These are phyloP conservation scores for Colletotrichum tamarilloi DNA, from an alignment of 2,329 filamentous ascomycete species.

Conservation along the genomic window DNA sequence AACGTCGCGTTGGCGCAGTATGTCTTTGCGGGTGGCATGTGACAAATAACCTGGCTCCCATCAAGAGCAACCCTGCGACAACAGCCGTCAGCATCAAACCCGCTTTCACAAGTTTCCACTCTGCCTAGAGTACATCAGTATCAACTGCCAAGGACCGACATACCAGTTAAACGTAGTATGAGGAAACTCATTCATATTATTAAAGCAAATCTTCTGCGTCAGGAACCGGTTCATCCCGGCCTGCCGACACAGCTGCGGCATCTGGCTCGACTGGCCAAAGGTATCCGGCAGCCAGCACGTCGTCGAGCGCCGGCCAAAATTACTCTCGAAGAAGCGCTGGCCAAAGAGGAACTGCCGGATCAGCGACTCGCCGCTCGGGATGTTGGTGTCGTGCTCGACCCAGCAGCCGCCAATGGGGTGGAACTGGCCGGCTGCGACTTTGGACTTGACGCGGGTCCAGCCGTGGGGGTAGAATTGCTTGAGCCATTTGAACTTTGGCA, in stretches of 20 bases:
- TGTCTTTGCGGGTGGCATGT: conserved; percentile 75
- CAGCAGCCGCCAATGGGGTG: conserved; percentile 76
- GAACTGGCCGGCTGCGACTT: conserved; percentile 74
- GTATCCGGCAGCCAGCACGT: conserved; percentile 79
- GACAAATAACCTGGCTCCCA: conserved; percentile 76
- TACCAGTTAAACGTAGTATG: conserved; percentile 78
- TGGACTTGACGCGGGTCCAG: conserved; percentile 73
- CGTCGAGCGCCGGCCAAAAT: conserved; percentile 70
- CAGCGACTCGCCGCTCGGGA: conserved; percentile 75
- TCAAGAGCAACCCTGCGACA: conserved; percentile 64
- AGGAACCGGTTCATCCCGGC: conserved; percentile 77
- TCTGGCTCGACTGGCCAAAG: conserved; percentile 75
- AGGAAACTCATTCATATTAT: conserved; percentile 79
- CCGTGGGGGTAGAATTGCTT: conserved; percentile 72
- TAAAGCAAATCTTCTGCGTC: conserved; percentile 79
- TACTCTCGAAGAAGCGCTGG: conserved; percentile 74
- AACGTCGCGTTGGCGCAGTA: conserved; percentile 75
- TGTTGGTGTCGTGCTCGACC: conserved; percentile 78
- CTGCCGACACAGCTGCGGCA: conserved; percentile 73
- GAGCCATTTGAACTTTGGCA: conserved; percentile 66
- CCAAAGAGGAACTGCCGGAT: conserved; percentile 76
- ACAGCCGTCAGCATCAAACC: neutral
- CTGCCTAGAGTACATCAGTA: neutral
- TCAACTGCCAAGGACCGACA: neutral
- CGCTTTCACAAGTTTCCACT: neutral